A percentile compares a stretch with the other conserved stretches of the same genome.
phyloP scores from a whole-genome alignment of 805 yeast genomes.

The Candida michaelii region DNA sequence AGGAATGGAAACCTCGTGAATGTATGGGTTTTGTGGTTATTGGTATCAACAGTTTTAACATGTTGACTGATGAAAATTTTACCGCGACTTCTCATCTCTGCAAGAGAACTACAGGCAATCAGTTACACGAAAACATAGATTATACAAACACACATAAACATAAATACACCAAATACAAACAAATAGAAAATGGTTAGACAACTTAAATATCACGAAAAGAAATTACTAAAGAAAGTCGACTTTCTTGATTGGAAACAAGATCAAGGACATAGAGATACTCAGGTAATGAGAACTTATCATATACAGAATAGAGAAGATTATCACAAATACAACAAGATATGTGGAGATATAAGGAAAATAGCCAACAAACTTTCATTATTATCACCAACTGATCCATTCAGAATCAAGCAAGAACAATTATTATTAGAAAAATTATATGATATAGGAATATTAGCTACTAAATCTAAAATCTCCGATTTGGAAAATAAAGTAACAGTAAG shows the following conservation, averaged over 20 bases:
- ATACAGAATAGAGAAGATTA: constrained; percentile 94
- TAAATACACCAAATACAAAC: neutral
- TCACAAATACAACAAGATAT: constrained; percentile 86
- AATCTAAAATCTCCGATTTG: constrained; percentile 84
- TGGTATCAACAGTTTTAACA: constrained; percentile 5
- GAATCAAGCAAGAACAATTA: constrained; percentile 85
- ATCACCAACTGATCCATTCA: constrained; percentile 82
- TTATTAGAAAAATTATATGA: constrained; percentile 81
- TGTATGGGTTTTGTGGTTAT: neutral
- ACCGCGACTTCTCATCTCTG: too few species aligned
- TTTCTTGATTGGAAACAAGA: constrained; percentile 98
- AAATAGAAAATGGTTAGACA: constrained; percentile 67
- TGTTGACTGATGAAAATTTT: constrained; percentile 4
- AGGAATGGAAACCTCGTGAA: neutral
- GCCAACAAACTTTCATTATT: constrained; percentile 84
- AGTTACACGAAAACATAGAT: too few species aligned
- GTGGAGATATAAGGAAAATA: constrained; percentile 86
- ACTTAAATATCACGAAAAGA: constrained; percentile 93
- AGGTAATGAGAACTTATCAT: constrained; percentile 92
- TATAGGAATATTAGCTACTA: constrained; percentile 88
- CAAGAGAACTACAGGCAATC: too few species aligned
- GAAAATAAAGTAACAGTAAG: constrained; percentile 92
- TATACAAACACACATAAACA: too few species aligned
- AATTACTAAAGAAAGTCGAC: constrained; percentile 91
- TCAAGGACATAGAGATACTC: constrained; percentile 92